Conservation (phyloP, 768 basidiomycete species). For the Lactarius akahatsu region DNA sequence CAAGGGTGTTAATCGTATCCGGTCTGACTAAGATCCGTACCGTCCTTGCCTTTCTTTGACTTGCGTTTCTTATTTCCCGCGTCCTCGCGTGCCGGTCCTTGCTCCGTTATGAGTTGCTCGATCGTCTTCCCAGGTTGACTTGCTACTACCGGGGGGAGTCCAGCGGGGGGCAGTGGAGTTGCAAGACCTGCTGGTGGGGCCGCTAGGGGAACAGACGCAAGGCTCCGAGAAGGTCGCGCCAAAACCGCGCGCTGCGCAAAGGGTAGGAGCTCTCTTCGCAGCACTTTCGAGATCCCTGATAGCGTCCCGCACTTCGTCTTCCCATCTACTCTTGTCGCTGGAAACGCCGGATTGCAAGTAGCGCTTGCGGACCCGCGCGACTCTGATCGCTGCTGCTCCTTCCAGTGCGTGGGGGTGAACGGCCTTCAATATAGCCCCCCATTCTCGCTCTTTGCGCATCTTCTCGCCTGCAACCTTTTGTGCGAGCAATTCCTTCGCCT, state of each 20-base stretch:
- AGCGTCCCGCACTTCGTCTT: slow-evolving; percentile 54
- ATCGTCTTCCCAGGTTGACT: slow-evolving; percentile 53
- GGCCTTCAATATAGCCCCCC: slow-evolving; percentile 55
- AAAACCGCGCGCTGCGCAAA: slow-evolving; percentile 32
- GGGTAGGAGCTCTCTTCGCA: slow-evolving; percentile 45
- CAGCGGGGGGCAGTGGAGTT: slow-evolving; percentile 19
- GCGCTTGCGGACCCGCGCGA: slow-evolving; percentile 53
- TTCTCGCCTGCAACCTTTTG: slow-evolving; percentile 66
- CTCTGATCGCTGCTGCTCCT: slow-evolving; percentile 47
- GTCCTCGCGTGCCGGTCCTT: slow-evolving; percentile 46
- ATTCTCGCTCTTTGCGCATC: slow-evolving; percentile 58
- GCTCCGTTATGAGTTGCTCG: slow-evolving; percentile 49
- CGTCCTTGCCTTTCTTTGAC: slow-evolving; percentile 35
- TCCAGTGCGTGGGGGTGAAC: slow-evolving; percentile 56
- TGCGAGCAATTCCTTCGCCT: slow-evolving; percentile 53
- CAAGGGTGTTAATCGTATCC: neutral
- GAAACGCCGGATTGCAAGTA: slow-evolving; percentile 60
- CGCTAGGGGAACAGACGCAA: slow-evolving; percentile 1
- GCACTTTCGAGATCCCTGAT: slow-evolving; percentile 55
- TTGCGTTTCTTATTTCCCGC: slow-evolving; percentile 39
- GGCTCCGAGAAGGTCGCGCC: slow-evolving; percentile 5
- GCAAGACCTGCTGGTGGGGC: slow-evolving; percentile 6
- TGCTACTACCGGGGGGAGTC: slow-evolving; percentile 42
- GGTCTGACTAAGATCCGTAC: slow-evolving; percentile 6
- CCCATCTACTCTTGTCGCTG: slow-evolving; percentile 58